Conservation (phyloP, 176 grass and related monocot species). For the Triticum aestivum region IWGSC_CS_RefSeq_v2.1 NC_057804.1:299189551-299190050, state of each 20-base stretch:
- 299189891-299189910: not conserved
- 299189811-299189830: too few species aligned
- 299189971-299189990: not conserved
- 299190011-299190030: not conserved
- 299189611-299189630: not conserved
- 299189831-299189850: too few species aligned
- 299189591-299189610: not conserved
- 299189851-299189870: too few species aligned
- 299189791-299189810: too few species aligned
- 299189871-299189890: too few species aligned
- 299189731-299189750: too few species aligned
- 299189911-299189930: not conserved
- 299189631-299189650: not conserved
- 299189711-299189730: not conserved
- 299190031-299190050: not conserved
- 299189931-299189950: not conserved
- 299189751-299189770: too few species aligned
- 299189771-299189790: too few species aligned
- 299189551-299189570: not conserved
- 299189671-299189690: not conserved
- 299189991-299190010: not conserved
- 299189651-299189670: not conserved
- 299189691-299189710: not conserved
- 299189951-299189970: slow-evolving; percentile 10
- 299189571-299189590: slow-evolving; percentile 3